Base-by-base conservation (phyloP, 768 basidiomycete genomes). In the Lactifluus volemus region DNA sequence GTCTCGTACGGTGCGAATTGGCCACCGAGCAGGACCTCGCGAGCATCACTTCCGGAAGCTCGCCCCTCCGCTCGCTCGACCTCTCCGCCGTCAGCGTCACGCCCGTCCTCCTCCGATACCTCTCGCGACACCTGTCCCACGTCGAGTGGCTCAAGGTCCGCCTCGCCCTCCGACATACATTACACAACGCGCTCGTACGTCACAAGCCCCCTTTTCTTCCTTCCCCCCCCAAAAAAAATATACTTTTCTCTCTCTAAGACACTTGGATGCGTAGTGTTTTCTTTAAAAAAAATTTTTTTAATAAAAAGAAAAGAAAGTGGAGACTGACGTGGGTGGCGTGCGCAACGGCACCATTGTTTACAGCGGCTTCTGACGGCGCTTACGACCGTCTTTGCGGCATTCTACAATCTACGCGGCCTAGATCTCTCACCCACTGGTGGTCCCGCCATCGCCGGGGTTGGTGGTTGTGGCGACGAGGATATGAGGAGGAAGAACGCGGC, bases 151-250 rank as follows among this genome's bases (percentile, higher is more conserved):
- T 86, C 67, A 77, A 77, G 59, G 75, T 86, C 44, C 77, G 77
- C 65, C 79, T 85, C 49, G 84, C 85, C 19, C 73, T 86, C 38
- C 74, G 84, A 41, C 84, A 86, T 67, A 85, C 84, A 8, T 75
- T 86, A 32, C 84, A 85, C 65, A 83, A 80, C 67, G 76, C 83
- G 25, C 75, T 85, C 25, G 25, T 25, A 25, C 25, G 25, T 25
- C 25, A 25, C 25, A 25, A 25, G 25, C 25, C 25, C 50, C n/a
- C 17, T 53, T 14, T 29, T 52, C 48, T 39, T 5, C 34, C 29
- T 11, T 12, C 19, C 19, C 10, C 10, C 7, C 21, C 11, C 4
- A 36, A 36, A n/a, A n/a, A n/a, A n/a, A n/a, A n/a, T n/a, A n/a
- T n/a, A n/a, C n/a, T n/a, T n/a, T n/a, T n/a, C 34, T 7, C 12